phyloP scores from a whole-genome alignment of 2,329 filamentous ascomycete species.

The Cladophialophora psammophila region DNA sequence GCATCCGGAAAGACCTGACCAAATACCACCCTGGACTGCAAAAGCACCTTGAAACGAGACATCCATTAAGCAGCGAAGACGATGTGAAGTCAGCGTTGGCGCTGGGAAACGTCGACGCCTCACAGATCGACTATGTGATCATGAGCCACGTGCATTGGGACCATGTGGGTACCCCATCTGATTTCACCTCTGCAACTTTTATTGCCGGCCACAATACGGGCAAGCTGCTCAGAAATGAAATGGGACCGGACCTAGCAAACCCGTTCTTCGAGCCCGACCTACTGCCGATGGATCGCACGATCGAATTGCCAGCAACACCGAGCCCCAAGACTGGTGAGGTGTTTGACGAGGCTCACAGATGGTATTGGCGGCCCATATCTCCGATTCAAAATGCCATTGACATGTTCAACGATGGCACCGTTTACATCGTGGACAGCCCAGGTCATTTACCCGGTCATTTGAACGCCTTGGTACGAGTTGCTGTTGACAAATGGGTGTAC shows the following conservation, averaged over 20 bases:
- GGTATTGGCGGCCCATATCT: slow-evolving; percentile 52
- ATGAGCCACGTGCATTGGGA: slow-evolving; percentile 66
- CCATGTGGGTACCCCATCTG: slow-evolving; percentile 62
- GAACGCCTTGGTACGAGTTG: slow-evolving; percentile 42
- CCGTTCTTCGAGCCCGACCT: slow-evolving; percentile 40
- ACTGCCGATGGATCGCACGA: slow-evolving; percentile 33
- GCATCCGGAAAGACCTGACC: slow-evolving; percentile 55
- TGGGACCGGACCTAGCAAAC: slow-evolving; percentile 53
- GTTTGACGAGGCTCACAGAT: slow-evolving; percentile 38
- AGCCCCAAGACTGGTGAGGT: slow-evolving; percentile 50
- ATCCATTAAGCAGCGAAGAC: slow-evolving; percentile 54
- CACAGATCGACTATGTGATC: slow-evolving; percentile 52
- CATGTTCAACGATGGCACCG: slow-evolving; percentile 43
- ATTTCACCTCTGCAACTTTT: slow-evolving; percentile 59
- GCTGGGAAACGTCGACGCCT: slow-evolving; percentile 45
- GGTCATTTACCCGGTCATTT: slow-evolving; percentile 44
- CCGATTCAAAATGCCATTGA: slow-evolving; percentile 56
- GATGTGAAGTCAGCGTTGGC: slow-evolving; percentile 53
- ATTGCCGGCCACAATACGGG: slow-evolving; percentile 59
- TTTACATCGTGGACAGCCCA: slow-evolving; percentile 42
- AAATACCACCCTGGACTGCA: slow-evolving; percentile 55
- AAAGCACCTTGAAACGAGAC: slow-evolving; percentile 55
- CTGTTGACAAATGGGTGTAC: slow-evolving; percentile 53
- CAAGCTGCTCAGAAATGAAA: slow-evolving; percentile 52
- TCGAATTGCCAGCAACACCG: slow-evolving; percentile 32